phyloP scores from a whole-genome alignment of 768 basidiomycete genomes.

The Candolleomyces aberdarensis region DNA sequence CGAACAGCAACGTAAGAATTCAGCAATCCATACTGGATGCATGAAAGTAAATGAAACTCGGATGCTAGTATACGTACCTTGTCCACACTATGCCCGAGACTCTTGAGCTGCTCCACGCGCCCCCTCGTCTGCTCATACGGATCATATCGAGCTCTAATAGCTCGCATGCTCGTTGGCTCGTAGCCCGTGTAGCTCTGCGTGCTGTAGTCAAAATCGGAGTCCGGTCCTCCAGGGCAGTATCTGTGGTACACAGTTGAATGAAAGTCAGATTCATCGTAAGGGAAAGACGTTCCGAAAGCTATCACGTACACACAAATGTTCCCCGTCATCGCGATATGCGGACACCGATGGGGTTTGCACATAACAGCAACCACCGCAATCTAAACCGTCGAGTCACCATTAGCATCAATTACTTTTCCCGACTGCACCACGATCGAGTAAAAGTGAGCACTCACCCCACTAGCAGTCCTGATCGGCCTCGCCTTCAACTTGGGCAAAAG shows the following conservation, averaged over 20 bases:
- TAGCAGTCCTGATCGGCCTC: constrained; percentile 93
- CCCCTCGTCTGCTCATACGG: constrained; percentile 97
- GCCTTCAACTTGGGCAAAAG: constrained; percentile 87
- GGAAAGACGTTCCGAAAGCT: too few species aligned
- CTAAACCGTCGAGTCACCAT: constrained; percentile 34
- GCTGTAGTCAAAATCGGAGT: constrained; percentile 99
- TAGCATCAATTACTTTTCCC: too few species aligned
- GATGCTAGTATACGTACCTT: constrained; percentile 53
- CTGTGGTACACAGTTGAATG: constrained; percentile 32
- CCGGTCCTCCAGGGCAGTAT: constrained; percentile 98
- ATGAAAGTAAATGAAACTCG: neutral
- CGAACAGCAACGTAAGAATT: too few species aligned
- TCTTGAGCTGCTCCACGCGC: constrained; percentile 92
- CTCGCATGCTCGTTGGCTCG: constrained; percentile 98
- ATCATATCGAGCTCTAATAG: constrained; percentile 91
- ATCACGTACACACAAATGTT: constrained; percentile 92
- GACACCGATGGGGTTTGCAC: constrained; percentile 99
- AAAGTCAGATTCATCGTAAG: neutral
- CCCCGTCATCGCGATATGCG: constrained; percentile 99
- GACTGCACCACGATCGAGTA: too few species aligned
- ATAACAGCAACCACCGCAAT: constrained; percentile 99
- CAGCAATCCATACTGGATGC: neutral
- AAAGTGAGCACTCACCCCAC: constrained; percentile 62
- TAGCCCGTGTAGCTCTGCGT: constrained; percentile 96
- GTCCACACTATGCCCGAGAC: constrained; percentile 95